Evolutionary conservation across 2,329 filamentous ascomycete species (phyloP).

Genomic region (Neofusicoccum laricinum): DNA sequence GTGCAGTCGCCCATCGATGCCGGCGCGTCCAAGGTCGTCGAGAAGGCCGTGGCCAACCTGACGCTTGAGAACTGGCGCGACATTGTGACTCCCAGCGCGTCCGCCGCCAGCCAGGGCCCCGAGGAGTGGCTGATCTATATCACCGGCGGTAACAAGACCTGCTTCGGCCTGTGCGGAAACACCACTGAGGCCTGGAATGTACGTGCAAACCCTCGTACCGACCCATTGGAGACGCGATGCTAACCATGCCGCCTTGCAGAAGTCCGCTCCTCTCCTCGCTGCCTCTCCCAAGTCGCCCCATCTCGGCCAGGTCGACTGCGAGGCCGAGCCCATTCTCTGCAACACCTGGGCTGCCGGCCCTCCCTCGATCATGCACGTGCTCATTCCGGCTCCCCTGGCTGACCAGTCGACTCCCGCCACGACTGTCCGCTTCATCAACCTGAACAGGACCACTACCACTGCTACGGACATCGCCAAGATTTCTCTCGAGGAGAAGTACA

Average conservation of each 20-base stretch:
- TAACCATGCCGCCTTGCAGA: conserved; percentile 36
- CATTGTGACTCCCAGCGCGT: conserved; percentile 61
- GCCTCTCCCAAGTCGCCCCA: conserved; percentile 61
- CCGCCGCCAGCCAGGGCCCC: conserved; percentile 56
- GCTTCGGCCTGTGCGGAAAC: conserved; percentile 65
- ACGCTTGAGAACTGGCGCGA: conserved; percentile 70
- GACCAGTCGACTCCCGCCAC: conserved; percentile 63
- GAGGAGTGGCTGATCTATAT: conserved; percentile 76
- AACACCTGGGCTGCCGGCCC: conserved; percentile 67
- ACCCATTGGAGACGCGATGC: neutral
- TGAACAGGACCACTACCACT: conserved; percentile 69
- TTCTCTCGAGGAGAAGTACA: conserved; percentile 57
- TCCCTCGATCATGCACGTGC: conserved; percentile 64
- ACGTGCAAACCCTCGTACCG: conserved; percentile 21
- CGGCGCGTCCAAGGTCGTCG: conserved; percentile 51
- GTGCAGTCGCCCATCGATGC: conserved; percentile 41
- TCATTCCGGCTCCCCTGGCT: conserved; percentile 57
- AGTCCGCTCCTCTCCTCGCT: conserved; percentile 63
- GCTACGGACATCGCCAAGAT: conserved; percentile 62
- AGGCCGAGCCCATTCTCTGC: conserved; percentile 71
- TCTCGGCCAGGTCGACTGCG: conserved; percentile 70
- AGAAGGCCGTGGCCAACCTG: conserved; percentile 55
- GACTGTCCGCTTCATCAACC: conserved; percentile 61
- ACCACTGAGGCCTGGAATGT: conserved; percentile 61
- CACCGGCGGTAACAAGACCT: conserved; percentile 75